Base-by-base conservation (phyloP, 768 basidiomycete genomes). In the Arthromyces matolae region DNA sequence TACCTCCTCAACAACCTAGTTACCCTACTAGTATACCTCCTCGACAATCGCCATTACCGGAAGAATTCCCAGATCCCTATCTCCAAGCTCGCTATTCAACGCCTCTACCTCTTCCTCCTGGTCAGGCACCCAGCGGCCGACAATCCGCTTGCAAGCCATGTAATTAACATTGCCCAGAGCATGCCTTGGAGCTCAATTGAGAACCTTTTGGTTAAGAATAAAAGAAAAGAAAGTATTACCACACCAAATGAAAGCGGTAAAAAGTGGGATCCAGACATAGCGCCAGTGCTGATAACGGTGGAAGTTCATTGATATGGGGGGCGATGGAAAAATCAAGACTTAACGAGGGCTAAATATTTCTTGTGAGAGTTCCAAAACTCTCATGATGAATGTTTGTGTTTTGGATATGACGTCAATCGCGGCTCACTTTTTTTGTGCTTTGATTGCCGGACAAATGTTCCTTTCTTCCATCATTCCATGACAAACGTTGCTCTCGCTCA, bases 91-190 rank as follows among this genome's bases (percentile, higher is more conserved):
- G 80, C 16, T 84, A 83, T 60, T 70, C 73, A 36, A 65, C 73
- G 0, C 79, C 82, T 13, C 63, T 83, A 13, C 80, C 80, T 3
- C 67, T 81, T 8, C 81, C 81, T n/a, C 64, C 71, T 18, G 70
- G 66, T 13, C 49, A 62, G 12, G 45, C 48, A 36, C 42, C 49
- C 9, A 51, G 20, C 18, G 31, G 34, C 10, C 48, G 16, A 19
- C 49, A 58, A 51, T 52, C 58, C 37, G n/a, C 73, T 69, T 8
- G 79, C 79, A 19, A 83, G 71, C 85, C 86, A 90, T 23, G 79
- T 80, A 45, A 87, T 75, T 24, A 90, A 65, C 79, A 90, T 80
- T 1, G 85, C 75, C 40, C 82, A 74, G 8, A 90, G 69, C 10
- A 77, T 86, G 16, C 70, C 80, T 77, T 41, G 37, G 36, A 12